Conservation (phyloP, 1,139 yeast genomes). For the Kodamaea ohmeri region DNA sequence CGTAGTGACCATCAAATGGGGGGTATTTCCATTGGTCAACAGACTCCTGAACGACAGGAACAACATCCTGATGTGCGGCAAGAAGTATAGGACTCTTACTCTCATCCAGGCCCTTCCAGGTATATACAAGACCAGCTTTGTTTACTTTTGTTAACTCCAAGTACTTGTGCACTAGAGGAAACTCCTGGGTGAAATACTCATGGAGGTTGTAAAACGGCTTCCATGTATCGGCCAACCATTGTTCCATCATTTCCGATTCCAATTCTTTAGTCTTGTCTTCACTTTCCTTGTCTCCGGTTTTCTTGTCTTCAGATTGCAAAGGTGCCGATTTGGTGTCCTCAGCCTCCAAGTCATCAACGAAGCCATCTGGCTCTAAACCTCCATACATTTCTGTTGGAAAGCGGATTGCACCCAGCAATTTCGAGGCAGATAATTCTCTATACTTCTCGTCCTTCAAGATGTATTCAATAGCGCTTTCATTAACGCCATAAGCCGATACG, state of each 20-base stretch:
- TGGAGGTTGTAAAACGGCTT: conserved; percentile 30
- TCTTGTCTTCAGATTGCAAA: conserved; percentile 20
- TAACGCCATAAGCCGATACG: conserved; percentile 23
- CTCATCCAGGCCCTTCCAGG: conserved; percentile 33
- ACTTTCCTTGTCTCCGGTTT: too few relatives aligned
- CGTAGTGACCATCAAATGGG: conserved; percentile 43
- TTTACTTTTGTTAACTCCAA: conserved; percentile 32
- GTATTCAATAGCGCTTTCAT: conserved; percentile 23
- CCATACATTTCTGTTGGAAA: conserved; percentile 66
- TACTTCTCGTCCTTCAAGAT: conserved; percentile 39
- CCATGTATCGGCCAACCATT: too few relatives aligned
- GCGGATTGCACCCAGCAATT: conserved; percentile 53
- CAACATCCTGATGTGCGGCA: conserved; percentile 51
- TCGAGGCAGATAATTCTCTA: conserved; percentile 38
- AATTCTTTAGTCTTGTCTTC: too few relatives aligned
- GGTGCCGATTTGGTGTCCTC: conserved; percentile 22
- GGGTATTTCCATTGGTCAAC: conserved; percentile 40
- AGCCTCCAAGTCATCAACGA: conserved; percentile 1
- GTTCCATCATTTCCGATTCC: too few relatives aligned
- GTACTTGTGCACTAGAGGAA: conserved; percentile 32
- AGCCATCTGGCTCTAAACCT: conserved; percentile 27
- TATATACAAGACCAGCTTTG: conserved; percentile 33
- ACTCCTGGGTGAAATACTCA: conserved; percentile 26
- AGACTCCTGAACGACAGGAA: conserved; percentile 45
- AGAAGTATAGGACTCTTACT: conserved; percentile 39